A percentile compares a stretch with the other conserved stretches of the same genome.
Evolutionary conservation across 495 filamentous ascomycete species (phyloP).

Genomic region (Annulohypoxylon moriforme): DNA sequence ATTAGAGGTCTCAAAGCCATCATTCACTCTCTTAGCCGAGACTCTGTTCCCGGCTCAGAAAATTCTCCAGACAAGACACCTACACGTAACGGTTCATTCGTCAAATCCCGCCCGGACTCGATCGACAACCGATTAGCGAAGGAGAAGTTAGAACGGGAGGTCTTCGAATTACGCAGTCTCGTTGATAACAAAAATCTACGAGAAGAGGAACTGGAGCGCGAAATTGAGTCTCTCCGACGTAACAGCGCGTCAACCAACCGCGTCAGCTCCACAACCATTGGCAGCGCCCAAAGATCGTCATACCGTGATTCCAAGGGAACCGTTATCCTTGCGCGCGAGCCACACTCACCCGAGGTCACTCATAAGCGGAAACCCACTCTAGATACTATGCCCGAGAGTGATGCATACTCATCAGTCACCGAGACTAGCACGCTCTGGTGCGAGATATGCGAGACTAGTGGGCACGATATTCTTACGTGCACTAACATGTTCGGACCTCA

Average conservation of each 20-base stretch:
- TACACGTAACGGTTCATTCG: constrained; percentile 51
- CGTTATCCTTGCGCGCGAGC: constrained; percentile 62
- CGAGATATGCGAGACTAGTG: constrained; percentile 93
- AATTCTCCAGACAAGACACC: constrained; percentile 54
- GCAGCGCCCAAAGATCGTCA: constrained; percentile 63
- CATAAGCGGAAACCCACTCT: constrained; percentile 61
- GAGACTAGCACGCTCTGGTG: constrained; percentile 85
- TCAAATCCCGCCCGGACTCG: constrained; percentile 60
- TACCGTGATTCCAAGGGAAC: constrained; percentile 70
- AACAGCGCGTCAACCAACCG: constrained; percentile 52
- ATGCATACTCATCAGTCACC: constrained; percentile 76
- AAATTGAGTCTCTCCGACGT: constrained; percentile 75
- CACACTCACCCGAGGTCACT: constrained; percentile 50
- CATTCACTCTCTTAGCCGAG: constrained; percentile 90
- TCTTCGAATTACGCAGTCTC: constrained; percentile 76
- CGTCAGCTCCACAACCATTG: constrained; percentile 64
- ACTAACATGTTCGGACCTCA: constrained; percentile 82
- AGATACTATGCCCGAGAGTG: constrained; percentile 76
- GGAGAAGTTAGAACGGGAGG: constrained; percentile 79
- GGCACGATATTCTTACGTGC: constrained; percentile 94
- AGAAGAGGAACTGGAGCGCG: constrained; percentile 91
- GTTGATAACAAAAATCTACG: constrained; percentile 76
- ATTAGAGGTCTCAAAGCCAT: constrained; percentile 97
- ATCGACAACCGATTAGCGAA: constrained; percentile 65
- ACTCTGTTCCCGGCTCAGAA: constrained; percentile 65